Evolutionary conservation across 257 asterid species (phyloP).

Genomic region (Leptodermis oblonga): DNA sequence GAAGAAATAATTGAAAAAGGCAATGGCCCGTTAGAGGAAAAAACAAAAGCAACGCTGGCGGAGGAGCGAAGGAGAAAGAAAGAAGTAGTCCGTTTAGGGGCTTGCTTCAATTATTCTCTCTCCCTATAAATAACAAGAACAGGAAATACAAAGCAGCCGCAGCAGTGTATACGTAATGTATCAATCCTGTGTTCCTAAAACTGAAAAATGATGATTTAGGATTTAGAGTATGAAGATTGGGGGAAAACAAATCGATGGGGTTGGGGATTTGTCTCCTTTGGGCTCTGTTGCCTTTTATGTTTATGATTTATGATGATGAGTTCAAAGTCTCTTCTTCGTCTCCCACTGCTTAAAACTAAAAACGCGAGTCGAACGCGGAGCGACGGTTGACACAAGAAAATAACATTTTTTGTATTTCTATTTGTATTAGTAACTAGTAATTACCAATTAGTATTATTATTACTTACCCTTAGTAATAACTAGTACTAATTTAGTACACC

Average conservation of each 20-base stretch:
- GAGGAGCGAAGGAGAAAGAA: conserved; percentile 1
- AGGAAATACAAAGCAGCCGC: neutral
- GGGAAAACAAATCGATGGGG: no score
- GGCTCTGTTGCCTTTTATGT: no score
- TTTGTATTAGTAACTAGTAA: no score
- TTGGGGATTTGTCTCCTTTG: conserved; percentile 9
- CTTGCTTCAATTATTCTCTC: neutral
- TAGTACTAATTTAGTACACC: no score
- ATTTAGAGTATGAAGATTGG: neutral
- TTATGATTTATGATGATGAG: neutral
- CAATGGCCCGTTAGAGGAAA: conserved; percentile 7
- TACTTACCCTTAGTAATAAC: no score
- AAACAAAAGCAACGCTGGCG: conserved; percentile 8
- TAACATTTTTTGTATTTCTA: no score
- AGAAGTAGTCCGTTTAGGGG: neutral
- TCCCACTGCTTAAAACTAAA: conserved; percentile 33
- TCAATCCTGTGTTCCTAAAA: neutral
- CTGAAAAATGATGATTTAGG: no score
- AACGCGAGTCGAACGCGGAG: conserved; percentile 95
- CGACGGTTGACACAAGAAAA: conserved; percentile 57
- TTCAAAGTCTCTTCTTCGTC: conserved; percentile 26
- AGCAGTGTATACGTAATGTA: no score
- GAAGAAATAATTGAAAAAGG: neutral
- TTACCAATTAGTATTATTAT: no score
- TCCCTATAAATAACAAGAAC: conserved; percentile 10